phyloP scores from a whole-genome alignment of 2,329 filamentous ascomycete species.

The Didymella keratinophila region DNA sequence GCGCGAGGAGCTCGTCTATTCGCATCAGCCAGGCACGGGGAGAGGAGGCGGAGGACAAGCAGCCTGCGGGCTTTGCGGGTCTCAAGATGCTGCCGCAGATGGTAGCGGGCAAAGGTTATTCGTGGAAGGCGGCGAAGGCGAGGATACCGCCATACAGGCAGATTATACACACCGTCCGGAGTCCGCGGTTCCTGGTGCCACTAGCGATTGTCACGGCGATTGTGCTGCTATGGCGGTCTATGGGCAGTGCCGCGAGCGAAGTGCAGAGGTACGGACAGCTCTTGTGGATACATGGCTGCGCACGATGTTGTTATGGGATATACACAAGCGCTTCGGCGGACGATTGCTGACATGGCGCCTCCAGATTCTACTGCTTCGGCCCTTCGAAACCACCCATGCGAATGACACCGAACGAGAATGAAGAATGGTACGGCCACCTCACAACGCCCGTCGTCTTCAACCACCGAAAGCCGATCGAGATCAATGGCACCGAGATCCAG shows the following conservation, averaged over 20 bases:
- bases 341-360: constrained; percentile 30
- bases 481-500: constrained; percentile 82
- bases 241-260: constrained; percentile 80
- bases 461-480: constrained; percentile 84
- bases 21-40: constrained; percentile 44
- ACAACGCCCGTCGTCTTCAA: constrained; percentile 97
- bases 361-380: constrained; percentile 96
- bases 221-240: constrained; percentile 86
- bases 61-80: constrained; percentile 26
- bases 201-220: constrained; percentile 74
- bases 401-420: constrained; percentile 90
- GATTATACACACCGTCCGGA: constrained; percentile 68
- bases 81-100: constrained; percentile 84
- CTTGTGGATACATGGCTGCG: background rate
- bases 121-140: constrained; percentile 88
- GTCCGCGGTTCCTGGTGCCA: constrained; percentile 78
- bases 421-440: constrained; percentile 85
- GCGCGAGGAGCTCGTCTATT: constrained; percentile 42
- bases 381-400: constrained; percentile 95
- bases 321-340: background rate
- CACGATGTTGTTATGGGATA: constrained; percentile 10
- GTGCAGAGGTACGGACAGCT: constrained; percentile 79
- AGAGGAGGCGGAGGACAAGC: constrained; percentile 35
- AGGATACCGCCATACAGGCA: constrained; percentile 79
- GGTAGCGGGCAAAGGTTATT: constrained; percentile 63